Evolutionary conservation across 2,329 filamentous ascomycete species (phyloP).

Genomic region (Rhinocladiella similis): DNA sequence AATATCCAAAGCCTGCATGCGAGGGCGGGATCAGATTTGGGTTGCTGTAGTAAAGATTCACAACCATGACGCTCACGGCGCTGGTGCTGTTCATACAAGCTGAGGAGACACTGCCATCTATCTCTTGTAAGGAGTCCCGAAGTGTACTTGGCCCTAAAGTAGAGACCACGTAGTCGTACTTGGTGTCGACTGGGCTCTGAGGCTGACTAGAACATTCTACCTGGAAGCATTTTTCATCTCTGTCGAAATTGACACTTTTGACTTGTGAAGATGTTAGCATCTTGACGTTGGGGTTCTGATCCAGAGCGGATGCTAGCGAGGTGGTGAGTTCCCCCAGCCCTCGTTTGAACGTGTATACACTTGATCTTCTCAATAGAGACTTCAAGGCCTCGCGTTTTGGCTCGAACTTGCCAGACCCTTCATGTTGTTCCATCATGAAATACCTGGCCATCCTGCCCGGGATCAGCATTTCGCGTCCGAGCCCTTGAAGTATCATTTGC

Average conservation of each 20-base stretch:
- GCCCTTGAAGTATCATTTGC: constrained; percentile 3
- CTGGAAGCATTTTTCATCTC: constrained; percentile 5
- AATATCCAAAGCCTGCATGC: constrained; percentile 80
- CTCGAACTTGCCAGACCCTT: background rate
- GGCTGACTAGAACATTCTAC: constrained; percentile 27
- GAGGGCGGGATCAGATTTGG: constrained; percentile 58
- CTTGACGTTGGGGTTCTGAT: constrained; percentile 57
- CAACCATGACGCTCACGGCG: constrained; percentile 81
- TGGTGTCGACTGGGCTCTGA: background rate
- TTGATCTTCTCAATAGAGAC: constrained; percentile 29
- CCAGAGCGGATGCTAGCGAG: constrained; percentile 54
- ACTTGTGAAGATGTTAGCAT: constrained; percentile 51
- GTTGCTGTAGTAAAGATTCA: constrained; percentile 81
- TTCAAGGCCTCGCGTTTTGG: background rate
- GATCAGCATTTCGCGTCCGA: background rate
- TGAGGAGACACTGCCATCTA: background rate
- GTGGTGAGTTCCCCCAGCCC: constrained; percentile 66
- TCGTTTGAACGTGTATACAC: constrained; percentile 44
- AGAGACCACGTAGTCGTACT: constrained; percentile 33
- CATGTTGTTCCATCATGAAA: background rate
- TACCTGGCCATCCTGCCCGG: background rate
- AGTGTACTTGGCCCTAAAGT: constrained; percentile 23
- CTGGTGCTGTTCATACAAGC: constrained; percentile 33
- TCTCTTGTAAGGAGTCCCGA: too few species aligned
- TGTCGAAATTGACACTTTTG: constrained; percentile 12